These are phyloP conservation scores for Phytophthora tubulina DNA, from an alignment of 352 stramenopile species.

Conservation along the genomic window DNA sequence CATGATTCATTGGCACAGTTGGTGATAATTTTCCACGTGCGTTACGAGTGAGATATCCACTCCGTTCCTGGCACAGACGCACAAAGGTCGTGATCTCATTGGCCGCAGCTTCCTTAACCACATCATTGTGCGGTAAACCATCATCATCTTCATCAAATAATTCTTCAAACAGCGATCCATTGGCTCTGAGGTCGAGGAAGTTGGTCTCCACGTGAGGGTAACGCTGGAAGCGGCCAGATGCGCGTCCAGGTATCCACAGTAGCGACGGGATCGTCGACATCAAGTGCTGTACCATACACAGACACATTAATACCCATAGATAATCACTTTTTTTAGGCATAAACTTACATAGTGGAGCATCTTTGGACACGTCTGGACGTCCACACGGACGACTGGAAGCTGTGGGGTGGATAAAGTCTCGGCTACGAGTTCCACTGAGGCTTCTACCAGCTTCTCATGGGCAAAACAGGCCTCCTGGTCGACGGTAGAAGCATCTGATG, in stretches of 20 bases:
- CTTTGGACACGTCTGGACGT: slow-evolving; percentile 31
- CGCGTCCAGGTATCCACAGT: slow-evolving; percentile 61
- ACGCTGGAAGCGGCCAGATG: slow-evolving; percentile 60
- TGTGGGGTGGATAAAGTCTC: slow-evolving; percentile 31
- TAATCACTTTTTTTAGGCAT: neutral
- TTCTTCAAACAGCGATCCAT: slow-evolving; percentile 25
- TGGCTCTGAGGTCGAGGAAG: slow-evolving; percentile 57
- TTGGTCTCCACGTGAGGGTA: slow-evolving; percentile 65
- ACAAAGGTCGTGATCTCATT: slow-evolving; percentile 44
- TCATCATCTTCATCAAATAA: neutral
- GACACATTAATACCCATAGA: neutral
- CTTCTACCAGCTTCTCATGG: slow-evolving; percentile 36
- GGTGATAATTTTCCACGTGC: slow-evolving; percentile 20
- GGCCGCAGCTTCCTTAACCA: slow-evolving; percentile 24
- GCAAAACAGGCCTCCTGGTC: slow-evolving; percentile 13
- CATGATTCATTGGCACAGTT: slow-evolving; percentile 18
- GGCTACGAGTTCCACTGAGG: slow-evolving; percentile 23
- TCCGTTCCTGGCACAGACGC: slow-evolving; percentile 42
- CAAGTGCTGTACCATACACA: slow-evolving; percentile 48
- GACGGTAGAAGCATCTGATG: neutral
- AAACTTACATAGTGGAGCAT: slow-evolving; percentile 48
- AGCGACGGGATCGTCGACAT: slow-evolving; percentile 57
- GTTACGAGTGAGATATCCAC: slow-evolving; percentile 40
- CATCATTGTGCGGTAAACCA: slow-evolving; percentile 11
- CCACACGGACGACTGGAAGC: slow-evolving; percentile 41